These are phyloP conservation scores for Metroxylon sagu DNA, from an alignment of 176 grass and related monocot genomes.

Conservation along the genomic window DNA sequence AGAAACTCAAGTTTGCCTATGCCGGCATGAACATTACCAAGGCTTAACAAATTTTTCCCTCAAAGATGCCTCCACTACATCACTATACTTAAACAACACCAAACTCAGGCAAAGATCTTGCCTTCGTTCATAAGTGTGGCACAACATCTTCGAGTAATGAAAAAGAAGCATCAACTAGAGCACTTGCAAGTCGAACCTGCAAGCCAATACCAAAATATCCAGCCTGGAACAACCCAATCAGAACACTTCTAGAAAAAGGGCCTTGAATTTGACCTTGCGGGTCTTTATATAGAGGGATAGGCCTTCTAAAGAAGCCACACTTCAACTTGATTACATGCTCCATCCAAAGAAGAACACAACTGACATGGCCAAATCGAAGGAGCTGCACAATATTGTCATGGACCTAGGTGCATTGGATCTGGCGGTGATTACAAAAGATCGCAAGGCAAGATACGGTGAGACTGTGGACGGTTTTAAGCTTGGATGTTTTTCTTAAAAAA, in stretches of 20 bases:
- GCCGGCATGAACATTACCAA: constrained; percentile 31
- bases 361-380: too few species aligned
- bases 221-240: constrained; percentile 90
- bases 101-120: constrained; percentile 87
- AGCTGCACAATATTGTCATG: too few species aligned
- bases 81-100: constrained; percentile 40
- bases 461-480: too few species aligned
- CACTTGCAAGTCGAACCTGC: constrained; percentile 58
- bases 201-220: constrained; percentile 96
- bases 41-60: constrained; percentile 39
- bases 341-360: too few species aligned
- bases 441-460: too few species aligned
- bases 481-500: too few species aligned
- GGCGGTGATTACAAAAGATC: too few species aligned
- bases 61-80: constrained; percentile 23
- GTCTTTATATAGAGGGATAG: constrained; percentile 91
- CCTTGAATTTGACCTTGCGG: constrained; percentile 89
- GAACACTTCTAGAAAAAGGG: constrained; percentile 84
- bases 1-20: constrained; percentile 34
- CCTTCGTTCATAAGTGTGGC: constrained; percentile 87
- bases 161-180: constrained; percentile 65
- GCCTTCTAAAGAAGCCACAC: constrained; percentile 53
- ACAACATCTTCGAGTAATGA: constrained; percentile 89
- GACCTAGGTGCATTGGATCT: too few species aligned
- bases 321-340: too few species aligned